phyloP scores from a whole-genome alignment of 192 early-diverging fungal species.

The Phlyctochytrium planicorne region DNA sequence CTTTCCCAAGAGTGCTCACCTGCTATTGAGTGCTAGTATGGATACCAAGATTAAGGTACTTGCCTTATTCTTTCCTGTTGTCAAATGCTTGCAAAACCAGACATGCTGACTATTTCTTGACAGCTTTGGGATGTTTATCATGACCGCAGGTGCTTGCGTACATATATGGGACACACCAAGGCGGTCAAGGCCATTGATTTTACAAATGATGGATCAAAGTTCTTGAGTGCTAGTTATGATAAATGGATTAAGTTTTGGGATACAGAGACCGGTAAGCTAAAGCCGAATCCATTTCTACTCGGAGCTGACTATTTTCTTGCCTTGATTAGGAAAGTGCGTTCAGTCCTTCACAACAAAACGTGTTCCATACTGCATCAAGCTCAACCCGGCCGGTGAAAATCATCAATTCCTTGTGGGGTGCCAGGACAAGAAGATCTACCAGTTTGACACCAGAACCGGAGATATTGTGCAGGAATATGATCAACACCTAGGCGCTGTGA shows the following conservation, averaged over 20 bases:
- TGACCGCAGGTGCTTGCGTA: conserved; percentile 80
- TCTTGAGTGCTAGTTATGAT: conserved; percentile 89
- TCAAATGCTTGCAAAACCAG: neutral
- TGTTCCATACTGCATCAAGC: conserved; percentile 85
- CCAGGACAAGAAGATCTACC: conserved; percentile 88
- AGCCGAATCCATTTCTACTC: neutral
- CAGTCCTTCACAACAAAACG: conserved; percentile 71
- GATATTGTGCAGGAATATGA: conserved; percentile 93
- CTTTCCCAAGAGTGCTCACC: conserved; percentile 86
- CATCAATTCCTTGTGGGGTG: conserved; percentile 91
- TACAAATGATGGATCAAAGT: conserved; percentile 78
- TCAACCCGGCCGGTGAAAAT: conserved; percentile 87
- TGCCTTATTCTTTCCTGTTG: neutral
- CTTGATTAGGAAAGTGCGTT: conserved; percentile 68
- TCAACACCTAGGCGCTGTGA: conserved; percentile 95
- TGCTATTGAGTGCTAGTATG: conserved; percentile 89
- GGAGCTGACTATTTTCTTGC: conserved; percentile 1
- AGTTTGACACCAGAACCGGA: conserved; percentile 82
- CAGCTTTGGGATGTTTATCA: conserved; percentile 94
- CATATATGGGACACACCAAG: conserved; percentile 89
- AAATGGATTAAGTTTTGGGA: conserved; percentile 96
- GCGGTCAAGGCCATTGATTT: conserved; percentile 91
- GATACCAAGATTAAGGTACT: conserved; percentile 89
- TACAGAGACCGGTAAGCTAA: conserved; percentile 81
- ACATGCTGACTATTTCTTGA: neutral